A percentile compares a stretch with the other conserved stretches of the same genome.
Evolutionary conservation across 2,329 filamentous ascomycete genomes (phyloP).

Genomic region (Acephala macrosclerotiorum): DNA sequence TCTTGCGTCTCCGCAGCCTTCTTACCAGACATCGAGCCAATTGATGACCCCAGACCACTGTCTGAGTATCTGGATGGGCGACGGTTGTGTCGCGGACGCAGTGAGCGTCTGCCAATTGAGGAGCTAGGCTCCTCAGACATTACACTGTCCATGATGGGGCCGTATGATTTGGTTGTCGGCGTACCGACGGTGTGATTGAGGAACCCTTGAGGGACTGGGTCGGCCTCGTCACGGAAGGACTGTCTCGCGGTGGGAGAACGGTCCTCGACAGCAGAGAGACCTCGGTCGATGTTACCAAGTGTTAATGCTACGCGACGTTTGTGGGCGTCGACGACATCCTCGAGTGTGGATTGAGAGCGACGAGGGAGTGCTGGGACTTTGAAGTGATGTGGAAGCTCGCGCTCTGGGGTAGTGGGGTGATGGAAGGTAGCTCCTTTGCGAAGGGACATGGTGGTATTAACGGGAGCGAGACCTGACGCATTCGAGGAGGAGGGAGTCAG

Average conservation of each 20-base stretch:
- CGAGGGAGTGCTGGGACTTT: conserved; percentile 55
- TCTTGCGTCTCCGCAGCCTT: conserved; percentile 53
- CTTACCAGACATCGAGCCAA: conserved; percentile 65
- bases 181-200: conserved; percentile 63
- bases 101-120: conserved; percentile 57
- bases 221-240: conserved; percentile 61
- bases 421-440: conserved; percentile 75
- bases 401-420: conserved; percentile 49
- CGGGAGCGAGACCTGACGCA: conserved; percentile 51
- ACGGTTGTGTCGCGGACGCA: conserved; percentile 60
- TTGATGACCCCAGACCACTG: conserved; percentile 86
- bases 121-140: conserved; percentile 52
- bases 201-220: conserved; percentile 66
- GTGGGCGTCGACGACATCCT: conserved; percentile 75
- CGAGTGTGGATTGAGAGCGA: conserved; percentile 73
- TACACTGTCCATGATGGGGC: conserved; percentile 44
- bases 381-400: conserved; percentile 50
- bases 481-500: conserved; percentile 54
- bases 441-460: conserved; percentile 66
- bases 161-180: conserved; percentile 45
- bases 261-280: conserved; percentile 57
- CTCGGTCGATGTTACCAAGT: conserved; percentile 70
- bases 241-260: conserved; percentile 46
- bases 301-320: conserved; percentile 73
- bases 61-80: conserved; percentile 75